A percentile compares a stretch with the other conserved stretches of the same genome.
These are phyloP conservation scores for Tympanopsis confertula DNA, from an alignment of 2,329 filamentous ascomycete species.

Conservation along the genomic window DNA sequence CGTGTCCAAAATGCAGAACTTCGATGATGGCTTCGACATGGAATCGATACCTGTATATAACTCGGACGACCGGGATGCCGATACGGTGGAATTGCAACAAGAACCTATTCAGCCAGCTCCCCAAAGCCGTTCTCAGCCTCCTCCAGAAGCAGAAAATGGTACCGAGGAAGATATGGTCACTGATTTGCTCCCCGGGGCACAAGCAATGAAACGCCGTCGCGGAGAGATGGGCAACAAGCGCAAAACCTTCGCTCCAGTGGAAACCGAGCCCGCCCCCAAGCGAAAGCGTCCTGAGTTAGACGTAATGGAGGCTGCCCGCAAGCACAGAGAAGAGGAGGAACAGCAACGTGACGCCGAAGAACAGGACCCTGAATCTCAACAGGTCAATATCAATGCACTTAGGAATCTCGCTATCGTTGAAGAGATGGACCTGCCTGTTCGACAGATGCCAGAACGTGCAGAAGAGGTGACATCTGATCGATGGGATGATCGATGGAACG, in stretches of 20 bases:
- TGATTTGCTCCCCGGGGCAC: background rate
- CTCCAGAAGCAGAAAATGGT: background rate
- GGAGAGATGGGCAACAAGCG: background rate
- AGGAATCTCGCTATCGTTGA: slow-evolving; percentile 40
- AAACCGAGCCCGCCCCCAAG: background rate
- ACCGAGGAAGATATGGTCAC: background rate
- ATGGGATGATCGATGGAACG: slow-evolving; percentile 53
- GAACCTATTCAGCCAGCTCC: background rate
- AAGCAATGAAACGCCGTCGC: background rate
- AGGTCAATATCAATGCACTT: slow-evolving; percentile 34
- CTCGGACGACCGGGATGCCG: slow-evolving; percentile 14
- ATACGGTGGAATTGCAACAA: background rate
- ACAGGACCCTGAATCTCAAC: slow-evolving; percentile 29
- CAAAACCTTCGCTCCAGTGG: background rate
- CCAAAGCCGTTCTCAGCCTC: background rate
- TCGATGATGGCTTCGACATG: slow-evolving; percentile 38
- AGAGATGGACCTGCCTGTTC: slow-evolving; percentile 35
- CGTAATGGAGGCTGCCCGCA: slow-evolving; percentile 29
- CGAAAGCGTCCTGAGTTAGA: slow-evolving; percentile 31
- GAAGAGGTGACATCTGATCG: slow-evolving; percentile 20
- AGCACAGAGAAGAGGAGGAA: background rate
- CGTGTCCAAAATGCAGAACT: slow-evolving; percentile 27
- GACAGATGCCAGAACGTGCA: slow-evolving; percentile 9
- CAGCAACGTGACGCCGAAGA: slow-evolving; percentile 27
- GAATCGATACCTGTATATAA: slow-evolving; percentile 23